Conservation (phyloP, 2,329 filamentous ascomycete genomes). For the Epichloe glyceriae region DNA sequence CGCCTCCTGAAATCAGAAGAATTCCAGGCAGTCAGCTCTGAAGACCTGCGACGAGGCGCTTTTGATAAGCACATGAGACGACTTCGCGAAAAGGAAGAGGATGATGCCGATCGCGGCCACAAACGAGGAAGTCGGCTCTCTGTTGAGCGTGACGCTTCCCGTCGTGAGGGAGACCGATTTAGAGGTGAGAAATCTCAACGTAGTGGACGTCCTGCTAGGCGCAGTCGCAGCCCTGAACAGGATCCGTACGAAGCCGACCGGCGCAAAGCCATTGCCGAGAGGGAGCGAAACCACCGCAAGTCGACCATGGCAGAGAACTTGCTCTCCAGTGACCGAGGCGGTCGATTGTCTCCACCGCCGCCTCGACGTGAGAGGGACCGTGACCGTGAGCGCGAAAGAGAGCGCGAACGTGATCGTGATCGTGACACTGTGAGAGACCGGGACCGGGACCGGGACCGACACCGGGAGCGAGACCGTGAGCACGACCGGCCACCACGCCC, state of each 20-base stretch:
- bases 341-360: conserved; percentile 29
- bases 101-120: conserved; percentile 57
- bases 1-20: conserved; percentile 72
- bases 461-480: conserved; percentile 25
- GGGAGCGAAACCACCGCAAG: conserved; percentile 87
- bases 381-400: conserved; percentile 27
- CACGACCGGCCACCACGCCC: conserved; percentile 38
- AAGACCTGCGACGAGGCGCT: conserved; percentile 68
- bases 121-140: conserved; percentile 45
- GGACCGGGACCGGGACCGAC: conserved; percentile 22
- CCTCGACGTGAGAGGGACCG: conserved; percentile 28
- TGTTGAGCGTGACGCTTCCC: conserved; percentile 38
- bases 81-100: conserved; percentile 82
- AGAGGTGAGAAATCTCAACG: conserved; percentile 53
- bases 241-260: conserved; percentile 94
- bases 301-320: conserved; percentile 54
- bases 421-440: conserved; percentile 20
- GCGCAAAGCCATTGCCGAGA: conserved; percentile 82
- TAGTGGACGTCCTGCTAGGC: conserved; percentile 42
- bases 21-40: conserved; percentile 68
- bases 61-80: conserved; percentile 90
- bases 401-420: conserved; percentile 19
- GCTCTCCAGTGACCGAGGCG: conserved; percentile 38
- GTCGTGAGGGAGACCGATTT: conserved; percentile 47
- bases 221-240: conserved; percentile 78